Evolutionary conservation across 192 early-diverging fungal species (phyloP).

Genomic region (Entomortierella lignicola): DNA sequence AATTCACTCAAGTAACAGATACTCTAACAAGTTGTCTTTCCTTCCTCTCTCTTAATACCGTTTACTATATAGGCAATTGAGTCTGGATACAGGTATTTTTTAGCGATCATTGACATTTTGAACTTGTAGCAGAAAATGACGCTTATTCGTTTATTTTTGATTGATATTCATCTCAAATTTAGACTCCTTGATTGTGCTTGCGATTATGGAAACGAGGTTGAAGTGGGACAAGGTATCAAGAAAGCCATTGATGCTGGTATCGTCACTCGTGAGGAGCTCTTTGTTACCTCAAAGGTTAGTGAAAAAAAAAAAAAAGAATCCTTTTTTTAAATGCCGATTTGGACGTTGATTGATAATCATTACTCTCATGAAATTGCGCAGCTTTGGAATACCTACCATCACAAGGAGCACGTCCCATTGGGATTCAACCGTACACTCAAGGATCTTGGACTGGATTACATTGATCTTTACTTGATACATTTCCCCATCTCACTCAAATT

Average conservation of each 20-base stretch:
- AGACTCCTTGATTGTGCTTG: conserved; percentile 65
- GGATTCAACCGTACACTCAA: conserved; percentile 66
- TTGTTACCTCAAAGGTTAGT: conserved; percentile 66
- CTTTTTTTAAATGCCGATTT: no score
- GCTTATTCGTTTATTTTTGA: background rate
- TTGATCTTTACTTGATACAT: conserved; percentile 81
- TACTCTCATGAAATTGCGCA: conserved; percentile 13
- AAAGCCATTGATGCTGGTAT: conserved; percentile 61
- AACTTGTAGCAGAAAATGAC: background rate
- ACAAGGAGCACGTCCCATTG: conserved; percentile 60
- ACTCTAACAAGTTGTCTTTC: no score
- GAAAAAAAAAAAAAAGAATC: no score
- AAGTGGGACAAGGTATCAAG: conserved; percentile 70
- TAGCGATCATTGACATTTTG: background rate
- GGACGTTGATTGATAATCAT: background rate
- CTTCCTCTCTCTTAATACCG: background rate
- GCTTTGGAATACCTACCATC: conserved; percentile 77
- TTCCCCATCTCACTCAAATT: conserved; percentile 71
- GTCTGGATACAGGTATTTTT: conserved; percentile 40
- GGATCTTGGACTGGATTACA: conserved; percentile 64
- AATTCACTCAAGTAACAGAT: no score
- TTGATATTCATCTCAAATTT: background rate
- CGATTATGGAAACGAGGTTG: conserved; percentile 73
- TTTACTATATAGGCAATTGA: conserved; percentile 27
- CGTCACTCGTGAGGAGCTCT: conserved; percentile 67